Conservation (phyloP, 164 flowering plant genomes). For the Stephania cephalantha region DNA sequence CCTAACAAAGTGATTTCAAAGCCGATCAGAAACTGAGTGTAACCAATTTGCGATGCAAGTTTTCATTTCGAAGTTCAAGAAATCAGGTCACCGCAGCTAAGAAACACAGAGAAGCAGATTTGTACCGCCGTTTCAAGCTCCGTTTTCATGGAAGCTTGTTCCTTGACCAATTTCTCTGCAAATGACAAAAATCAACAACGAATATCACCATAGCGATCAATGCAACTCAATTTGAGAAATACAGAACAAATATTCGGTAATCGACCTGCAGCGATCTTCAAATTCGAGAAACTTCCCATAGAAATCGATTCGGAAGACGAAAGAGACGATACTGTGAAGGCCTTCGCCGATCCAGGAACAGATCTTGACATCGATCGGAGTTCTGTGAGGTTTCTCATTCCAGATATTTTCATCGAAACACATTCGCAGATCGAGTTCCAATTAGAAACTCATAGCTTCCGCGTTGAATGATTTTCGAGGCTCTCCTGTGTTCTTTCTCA, state of each 20-base stretch:
- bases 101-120: constrained; percentile 6
- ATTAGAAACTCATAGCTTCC: not conserved
- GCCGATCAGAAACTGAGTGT: no score
- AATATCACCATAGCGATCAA: not conserved
- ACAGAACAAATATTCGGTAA: not conserved
- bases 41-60: not conserved
- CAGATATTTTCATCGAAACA: constrained; percentile 12
- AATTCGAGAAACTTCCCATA: constrained; percentile 61
- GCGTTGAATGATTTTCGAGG: not conserved
- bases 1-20: no score
- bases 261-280: constrained; percentile 89
- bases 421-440: not conserved
- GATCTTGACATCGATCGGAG: constrained; percentile 46
- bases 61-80: not conserved
- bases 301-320: constrained; percentile 50
- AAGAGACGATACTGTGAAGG: constrained; percentile 34
- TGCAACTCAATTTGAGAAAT: not conserved
- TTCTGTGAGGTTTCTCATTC: constrained; percentile 57
- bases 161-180: constrained; percentile 88
- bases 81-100: not conserved
- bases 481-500: not conserved
- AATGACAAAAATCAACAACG: constrained; percentile 18
- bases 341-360: constrained; percentile 34
- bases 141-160: constrained; percentile 84
- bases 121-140: constrained; percentile 87